Evolutionary conservation across 1,284 basidiomycete genomes (phyloP).

Genomic region (Pascua sp.): DNA sequence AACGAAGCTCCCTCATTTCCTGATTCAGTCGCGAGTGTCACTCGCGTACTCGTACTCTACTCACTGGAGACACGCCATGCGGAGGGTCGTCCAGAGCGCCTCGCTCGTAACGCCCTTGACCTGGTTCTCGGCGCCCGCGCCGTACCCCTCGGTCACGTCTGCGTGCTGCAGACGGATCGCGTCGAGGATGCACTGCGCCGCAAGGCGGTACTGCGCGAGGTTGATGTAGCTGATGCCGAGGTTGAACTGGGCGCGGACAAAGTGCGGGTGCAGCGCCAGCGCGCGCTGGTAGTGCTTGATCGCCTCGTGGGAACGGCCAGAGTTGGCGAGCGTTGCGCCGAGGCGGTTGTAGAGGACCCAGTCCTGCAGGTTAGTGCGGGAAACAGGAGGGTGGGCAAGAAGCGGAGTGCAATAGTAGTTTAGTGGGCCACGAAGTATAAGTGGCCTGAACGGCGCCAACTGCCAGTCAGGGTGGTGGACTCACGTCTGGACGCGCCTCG

Average conservation of each 20-base stretch:
- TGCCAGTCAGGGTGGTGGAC: too few relatives aligned
- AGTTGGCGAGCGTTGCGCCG: constrained; percentile 93
- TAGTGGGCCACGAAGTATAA: too few relatives aligned
- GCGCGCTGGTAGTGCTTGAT: constrained; percentile 86
- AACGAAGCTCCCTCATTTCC: too few relatives aligned
- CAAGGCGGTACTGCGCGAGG: constrained; percentile 76
- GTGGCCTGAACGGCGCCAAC: too few relatives aligned
- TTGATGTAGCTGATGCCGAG: constrained; percentile 88
- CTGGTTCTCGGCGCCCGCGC: constrained; percentile 37
- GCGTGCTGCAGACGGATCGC: constrained; percentile 80
- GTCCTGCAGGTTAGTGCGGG: constrained; percentile 60
- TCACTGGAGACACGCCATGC: constrained; percentile 67
- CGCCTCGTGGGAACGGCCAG: constrained; percentile 76
- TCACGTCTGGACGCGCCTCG: constrained; percentile 68
- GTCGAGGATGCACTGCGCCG: constrained; percentile 77
- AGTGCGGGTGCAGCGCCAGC: constrained; percentile 83
- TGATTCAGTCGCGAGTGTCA: neutral
- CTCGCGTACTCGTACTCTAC: neutral
- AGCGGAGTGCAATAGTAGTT: too few relatives aligned
- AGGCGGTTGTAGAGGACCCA: constrained; percentile 95
- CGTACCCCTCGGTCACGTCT: constrained; percentile 60
- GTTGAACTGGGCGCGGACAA: constrained; percentile 90
- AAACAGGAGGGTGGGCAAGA: too few relatives aligned
- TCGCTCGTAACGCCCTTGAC: constrained; percentile 66
- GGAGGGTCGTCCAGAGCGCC: constrained; percentile 78